These are phyloP conservation scores for Botrytis pseudocinerea DNA, from an alignment of 2,329 filamentous ascomycete species.

Conservation along the genomic window DNA sequence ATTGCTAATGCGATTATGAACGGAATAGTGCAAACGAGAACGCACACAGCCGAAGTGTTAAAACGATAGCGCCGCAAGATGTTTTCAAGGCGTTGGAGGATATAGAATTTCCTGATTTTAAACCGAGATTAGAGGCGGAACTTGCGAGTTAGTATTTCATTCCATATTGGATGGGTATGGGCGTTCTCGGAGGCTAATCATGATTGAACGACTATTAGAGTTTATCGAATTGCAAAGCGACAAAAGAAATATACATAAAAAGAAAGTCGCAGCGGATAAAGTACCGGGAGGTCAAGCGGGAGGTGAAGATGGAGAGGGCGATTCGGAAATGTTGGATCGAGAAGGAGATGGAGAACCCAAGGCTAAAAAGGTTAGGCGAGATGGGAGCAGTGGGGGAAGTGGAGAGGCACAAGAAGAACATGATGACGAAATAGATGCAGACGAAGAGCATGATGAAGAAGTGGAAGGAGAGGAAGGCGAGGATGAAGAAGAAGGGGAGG, in stretches of 20 bases:
- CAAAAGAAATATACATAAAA: conserved; percentile 72
- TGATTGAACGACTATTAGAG: conserved; percentile 44
- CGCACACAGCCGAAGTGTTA: conserved; percentile 66
- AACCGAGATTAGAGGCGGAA: conserved; percentile 71
- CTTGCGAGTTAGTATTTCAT: conserved; percentile 62
- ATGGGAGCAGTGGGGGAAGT: conserved; percentile 47
- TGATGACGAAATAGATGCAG: conserved; percentile 48
- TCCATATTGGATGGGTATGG: background rate
- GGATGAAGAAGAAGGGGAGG: conserved; percentile 50
- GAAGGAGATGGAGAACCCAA: conserved; percentile 25
- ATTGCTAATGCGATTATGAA: background rate
- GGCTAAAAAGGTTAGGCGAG: conserved; percentile 36
- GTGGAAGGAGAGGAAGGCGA: conserved; percentile 44
- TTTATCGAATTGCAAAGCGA: conserved; percentile 73
- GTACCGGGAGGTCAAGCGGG: conserved; percentile 31
- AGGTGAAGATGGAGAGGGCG: conserved; percentile 45
- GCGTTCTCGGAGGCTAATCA: conserved; percentile 8
- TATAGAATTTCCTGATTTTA: conserved; percentile 70
- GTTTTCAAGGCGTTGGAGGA: conserved; percentile 77
- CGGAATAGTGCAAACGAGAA: conserved; percentile 67
- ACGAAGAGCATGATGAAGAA: conserved; percentile 45
- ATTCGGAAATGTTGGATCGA: conserved; percentile 43
- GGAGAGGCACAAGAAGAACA: conserved; percentile 25
- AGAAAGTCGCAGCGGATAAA: conserved; percentile 68
- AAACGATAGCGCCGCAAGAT: conserved; percentile 74